Evolutionary conservation across 140 eudicot genomes (phyloP).

Genomic region (Bidens hawaiensis): DNA sequence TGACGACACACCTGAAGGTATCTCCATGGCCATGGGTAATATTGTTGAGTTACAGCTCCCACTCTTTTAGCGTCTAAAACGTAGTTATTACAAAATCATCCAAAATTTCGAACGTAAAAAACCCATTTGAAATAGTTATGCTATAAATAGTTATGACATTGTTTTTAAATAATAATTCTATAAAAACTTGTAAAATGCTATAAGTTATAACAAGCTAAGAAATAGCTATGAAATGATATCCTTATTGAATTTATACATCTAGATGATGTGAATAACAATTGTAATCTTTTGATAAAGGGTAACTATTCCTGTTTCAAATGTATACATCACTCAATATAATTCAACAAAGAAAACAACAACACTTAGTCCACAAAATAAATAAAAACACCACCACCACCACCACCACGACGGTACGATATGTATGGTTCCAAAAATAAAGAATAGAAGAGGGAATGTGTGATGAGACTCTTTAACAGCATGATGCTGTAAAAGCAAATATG

Average conservation of each 20-base stretch:
- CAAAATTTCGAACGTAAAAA: no score
- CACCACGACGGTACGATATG: constrained; percentile 21
- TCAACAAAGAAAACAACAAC: constrained; percentile 16
- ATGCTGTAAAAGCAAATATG: constrained; percentile 24
- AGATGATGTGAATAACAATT: constrained; percentile 15
- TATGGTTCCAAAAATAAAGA: constrained; percentile 31
- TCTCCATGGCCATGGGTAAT: no score
- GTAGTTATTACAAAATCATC: background rate
- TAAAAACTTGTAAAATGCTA: no score
- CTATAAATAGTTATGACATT: no score
- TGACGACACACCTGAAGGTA: no score
- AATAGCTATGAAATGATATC: background rate
- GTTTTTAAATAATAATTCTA: no score
- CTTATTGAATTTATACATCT: background rate
- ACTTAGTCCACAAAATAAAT: background rate
- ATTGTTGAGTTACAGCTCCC: no score
- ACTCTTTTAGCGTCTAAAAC: no score
- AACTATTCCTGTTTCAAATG: constrained; percentile 31
- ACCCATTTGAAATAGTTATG: no score
- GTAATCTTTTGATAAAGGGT: constrained; percentile 26
- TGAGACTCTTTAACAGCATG: constrained; percentile 33
- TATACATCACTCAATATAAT: constrained; percentile 21
- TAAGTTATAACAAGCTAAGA: no score
- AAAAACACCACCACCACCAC: constrained; percentile 18
- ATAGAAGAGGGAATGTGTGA: constrained; percentile 41